A percentile compares a stretch with the other conserved stretches of the same genome.
Evolutionary conservation across 768 basidiomycete genomes (phyloP).

Genomic region (Tricholoma matsutake): DNA sequence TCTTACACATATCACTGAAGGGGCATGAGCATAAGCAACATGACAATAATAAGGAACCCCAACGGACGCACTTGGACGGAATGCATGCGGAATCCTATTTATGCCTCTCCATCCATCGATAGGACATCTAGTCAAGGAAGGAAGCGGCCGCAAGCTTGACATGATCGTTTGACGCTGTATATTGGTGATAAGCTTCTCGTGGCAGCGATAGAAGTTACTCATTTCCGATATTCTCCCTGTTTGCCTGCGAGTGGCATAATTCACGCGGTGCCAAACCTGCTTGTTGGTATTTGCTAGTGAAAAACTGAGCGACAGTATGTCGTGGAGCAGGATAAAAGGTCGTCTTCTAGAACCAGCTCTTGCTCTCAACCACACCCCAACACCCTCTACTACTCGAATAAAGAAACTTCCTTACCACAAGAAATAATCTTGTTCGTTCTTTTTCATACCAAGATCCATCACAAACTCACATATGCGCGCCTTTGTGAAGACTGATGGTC

Average conservation of each 20-base stretch:
- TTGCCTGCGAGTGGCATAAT: conserved; percentile 2
- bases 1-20: not conserved
- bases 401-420: not conserved
- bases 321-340: not conserved
- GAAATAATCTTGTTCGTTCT: not conserved
- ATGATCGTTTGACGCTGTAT: not conserved
- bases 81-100: not conserved
- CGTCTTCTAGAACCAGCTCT: not conserved
- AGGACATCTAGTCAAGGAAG: not conserved
- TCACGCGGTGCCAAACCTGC: not conserved
- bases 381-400: not conserved
- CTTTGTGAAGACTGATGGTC: not conserved
- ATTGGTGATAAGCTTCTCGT: not conserved
- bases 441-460: not conserved
- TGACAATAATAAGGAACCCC: not conserved
- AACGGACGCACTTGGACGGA: not conserved
- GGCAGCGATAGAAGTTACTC: not conserved
- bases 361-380: not conserved
- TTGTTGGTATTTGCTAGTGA: not conserved
- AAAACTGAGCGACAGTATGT: not conserved
- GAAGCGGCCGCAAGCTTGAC: not conserved
- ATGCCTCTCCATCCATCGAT: not conserved
- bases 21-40: not conserved
- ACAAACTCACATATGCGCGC: not conserved
- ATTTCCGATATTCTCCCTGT: not conserved